Percentiles rank a stretch among this genome's conserved stretches.
Evolutionary conservation across 1,284 basidiomycete genomes (phyloP).

Genomic region (Ceratobasidium sp.): DNA sequence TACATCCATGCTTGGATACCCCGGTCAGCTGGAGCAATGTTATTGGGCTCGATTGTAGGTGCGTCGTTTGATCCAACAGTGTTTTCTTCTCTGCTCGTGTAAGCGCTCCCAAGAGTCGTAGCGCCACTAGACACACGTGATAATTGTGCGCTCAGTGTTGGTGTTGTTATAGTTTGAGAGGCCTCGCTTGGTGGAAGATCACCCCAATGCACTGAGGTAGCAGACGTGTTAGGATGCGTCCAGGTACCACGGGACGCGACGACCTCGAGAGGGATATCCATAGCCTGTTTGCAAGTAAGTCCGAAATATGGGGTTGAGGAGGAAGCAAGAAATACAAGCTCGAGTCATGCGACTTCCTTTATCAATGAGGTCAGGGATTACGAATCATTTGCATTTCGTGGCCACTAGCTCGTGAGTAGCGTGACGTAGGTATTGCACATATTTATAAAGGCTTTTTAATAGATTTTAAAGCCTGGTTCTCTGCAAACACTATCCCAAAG

Average conservation of each 20-base stretch:
- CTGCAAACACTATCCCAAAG: too few relatives aligned
- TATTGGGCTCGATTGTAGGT: neutral
- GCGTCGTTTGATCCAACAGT: neutral
- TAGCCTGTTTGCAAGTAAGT: neutral
- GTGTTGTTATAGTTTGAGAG: too few relatives aligned
- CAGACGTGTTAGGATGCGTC: neutral
- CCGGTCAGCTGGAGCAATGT: conserved; percentile 27
- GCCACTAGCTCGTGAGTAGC: too few relatives aligned
- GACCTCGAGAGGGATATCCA: conserved; percentile 34
- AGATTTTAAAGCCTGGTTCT: too few relatives aligned
- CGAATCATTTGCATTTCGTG: neutral
- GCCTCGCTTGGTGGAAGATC: too few relatives aligned
- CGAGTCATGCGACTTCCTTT: neutral
- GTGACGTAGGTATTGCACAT: too few relatives aligned
- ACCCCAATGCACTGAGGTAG: neutral
- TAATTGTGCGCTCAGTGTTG: neutral
- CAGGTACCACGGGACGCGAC: neutral
- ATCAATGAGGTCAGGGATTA: neutral
- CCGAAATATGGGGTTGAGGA: too few relatives aligned
- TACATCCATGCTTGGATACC: conserved; percentile 49
- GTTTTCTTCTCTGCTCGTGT: neutral
- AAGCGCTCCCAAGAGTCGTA: neutral
- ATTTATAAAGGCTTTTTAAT: too few relatives aligned
- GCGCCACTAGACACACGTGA: neutral
- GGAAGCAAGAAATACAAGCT: too few relatives aligned